Conservation (phyloP, 1,284 basidiomycete species). For the Butyriboletus appendiculatus region DNA sequence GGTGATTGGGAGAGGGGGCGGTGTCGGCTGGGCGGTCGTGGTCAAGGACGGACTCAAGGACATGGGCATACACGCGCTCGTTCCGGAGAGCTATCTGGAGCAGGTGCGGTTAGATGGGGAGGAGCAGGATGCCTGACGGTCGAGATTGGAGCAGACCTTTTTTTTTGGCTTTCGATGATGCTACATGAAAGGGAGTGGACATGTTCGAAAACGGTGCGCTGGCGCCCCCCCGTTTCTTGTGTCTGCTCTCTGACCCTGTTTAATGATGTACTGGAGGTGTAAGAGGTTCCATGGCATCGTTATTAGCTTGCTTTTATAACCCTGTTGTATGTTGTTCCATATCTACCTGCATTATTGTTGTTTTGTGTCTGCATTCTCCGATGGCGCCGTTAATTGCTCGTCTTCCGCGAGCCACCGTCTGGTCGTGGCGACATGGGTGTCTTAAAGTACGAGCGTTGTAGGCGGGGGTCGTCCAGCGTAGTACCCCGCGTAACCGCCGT, state of each 20-base stretch:
- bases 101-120: constrained; percentile 43
- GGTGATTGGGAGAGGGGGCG: constrained; percentile 69
- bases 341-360: constrained; percentile 4
- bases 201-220: constrained; percentile 9
- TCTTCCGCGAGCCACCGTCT: too few relatives aligned
- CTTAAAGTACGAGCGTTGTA: too few relatives aligned
- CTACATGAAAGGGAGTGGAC: background rate
- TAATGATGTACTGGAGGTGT: background rate
- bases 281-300: background rate
- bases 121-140: constrained; percentile 18
- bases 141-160: background rate
- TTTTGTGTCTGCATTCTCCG: constrained; percentile 12
- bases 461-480: too few relatives aligned
- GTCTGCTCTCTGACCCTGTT: background rate
- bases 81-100: constrained; percentile 70
- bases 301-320: constrained; percentile 4
- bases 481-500: too few relatives aligned
- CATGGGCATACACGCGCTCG: constrained; percentile 54
- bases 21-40: constrained; percentile 75
- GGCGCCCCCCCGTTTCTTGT: constrained; percentile 5
- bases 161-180: background rate
- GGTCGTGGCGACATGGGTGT: too few relatives aligned
- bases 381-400: too few relatives aligned
- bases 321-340: constrained; percentile 16
- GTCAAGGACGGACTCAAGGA: constrained; percentile 41